Evolutionary conservation across 768 basidiomycete species (phyloP), one percentile per base, ranked within the genome.

Genomic region (Naganishia kalamii): DNA sequence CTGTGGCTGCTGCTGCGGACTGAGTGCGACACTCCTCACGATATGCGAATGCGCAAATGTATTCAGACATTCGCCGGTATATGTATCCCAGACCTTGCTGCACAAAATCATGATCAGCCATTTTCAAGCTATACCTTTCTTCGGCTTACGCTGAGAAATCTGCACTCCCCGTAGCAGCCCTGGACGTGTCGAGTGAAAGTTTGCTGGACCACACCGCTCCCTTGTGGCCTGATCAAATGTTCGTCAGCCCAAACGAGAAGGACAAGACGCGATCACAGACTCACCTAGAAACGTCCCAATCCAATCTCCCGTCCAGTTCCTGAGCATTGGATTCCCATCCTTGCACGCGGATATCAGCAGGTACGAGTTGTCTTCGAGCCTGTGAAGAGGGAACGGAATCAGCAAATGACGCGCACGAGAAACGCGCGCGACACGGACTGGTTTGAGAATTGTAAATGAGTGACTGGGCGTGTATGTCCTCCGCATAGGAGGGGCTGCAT

Each of bases 11-110:
- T 66, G 66, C 65, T 72, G 79, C 6, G 89, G 86, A 30, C 90
- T 90, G 70, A 96, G 80, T 23, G 92, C 92, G 61, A 97, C 90
- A 50, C 87, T 92, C 70, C 93, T 89, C 72, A 99, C 96, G 75
- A 99, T 99, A 80, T 98, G 96, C 74, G 92, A 89, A 79, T 99
- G 96, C 13, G 92, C 88, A 75, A 98, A 94, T n/a, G 94, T 96
- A 72, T 96, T 90, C 41, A 98, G 81, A 32, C 83, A 78, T n/a
- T 85, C 81, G 65, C 96, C 96, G 25, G 87, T 85, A 77, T 88
- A 92, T 5, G 92, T 90, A 79, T 97, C 90, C 92, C 92, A 97
- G 70, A 97, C 84, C 82, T 94, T 97, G 65, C 91, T 96, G 78
- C 25, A 51, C 7, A 33, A 21, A 15, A 47, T 15, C 49, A 33